Conservation (phyloP, 768 basidiomycete genomes). For the Agrocybe chaxingu region DNA sequence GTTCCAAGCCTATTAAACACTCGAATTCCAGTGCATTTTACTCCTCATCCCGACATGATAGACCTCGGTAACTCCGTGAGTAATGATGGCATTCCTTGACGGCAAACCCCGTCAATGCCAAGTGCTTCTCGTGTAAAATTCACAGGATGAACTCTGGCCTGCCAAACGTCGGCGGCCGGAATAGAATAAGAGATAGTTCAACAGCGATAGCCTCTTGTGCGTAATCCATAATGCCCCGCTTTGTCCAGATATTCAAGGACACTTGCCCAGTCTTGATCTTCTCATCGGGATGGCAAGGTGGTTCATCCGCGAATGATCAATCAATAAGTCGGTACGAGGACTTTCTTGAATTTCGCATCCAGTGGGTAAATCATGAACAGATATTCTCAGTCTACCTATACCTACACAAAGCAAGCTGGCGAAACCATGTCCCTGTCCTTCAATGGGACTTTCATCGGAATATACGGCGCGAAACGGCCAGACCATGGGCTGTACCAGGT, state of each 20-base stretch:
- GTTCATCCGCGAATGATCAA: slow-evolving; percentile 13
- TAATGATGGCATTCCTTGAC: too few species aligned
- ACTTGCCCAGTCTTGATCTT: slow-evolving; percentile 24
- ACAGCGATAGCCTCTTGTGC: too few species aligned
- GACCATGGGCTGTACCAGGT: slow-evolving; percentile 17
- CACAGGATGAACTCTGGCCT: too few species aligned
- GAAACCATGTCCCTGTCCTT: slow-evolving; percentile 28
- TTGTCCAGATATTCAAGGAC: slow-evolving; percentile 24
- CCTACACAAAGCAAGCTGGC: slow-evolving; percentile 24
- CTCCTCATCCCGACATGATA: slow-evolving; percentile 13
- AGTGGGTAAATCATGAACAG: slow-evolving; percentile 7
- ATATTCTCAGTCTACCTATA: slow-evolving; percentile 32
- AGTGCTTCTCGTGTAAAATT: too few species aligned
- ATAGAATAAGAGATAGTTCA: too few species aligned
- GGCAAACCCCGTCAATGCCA: too few species aligned
- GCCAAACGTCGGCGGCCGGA: too few species aligned
- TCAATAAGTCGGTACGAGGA: slow-evolving; percentile 10
- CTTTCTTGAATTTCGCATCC: too few species aligned
- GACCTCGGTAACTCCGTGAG: too few species aligned
- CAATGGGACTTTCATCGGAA: slow-evolving; percentile 28
- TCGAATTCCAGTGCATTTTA: neutral
- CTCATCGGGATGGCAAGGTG: slow-evolving; percentile 22
- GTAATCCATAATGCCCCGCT: slow-evolving; percentile 20
- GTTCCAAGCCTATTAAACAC: too few species aligned
- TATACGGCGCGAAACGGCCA: slow-evolving; percentile 19